Base-by-base conservation (phyloP, 2,329 filamentous ascomycete genomes). In the Hypoxylon sp. region DNA sequence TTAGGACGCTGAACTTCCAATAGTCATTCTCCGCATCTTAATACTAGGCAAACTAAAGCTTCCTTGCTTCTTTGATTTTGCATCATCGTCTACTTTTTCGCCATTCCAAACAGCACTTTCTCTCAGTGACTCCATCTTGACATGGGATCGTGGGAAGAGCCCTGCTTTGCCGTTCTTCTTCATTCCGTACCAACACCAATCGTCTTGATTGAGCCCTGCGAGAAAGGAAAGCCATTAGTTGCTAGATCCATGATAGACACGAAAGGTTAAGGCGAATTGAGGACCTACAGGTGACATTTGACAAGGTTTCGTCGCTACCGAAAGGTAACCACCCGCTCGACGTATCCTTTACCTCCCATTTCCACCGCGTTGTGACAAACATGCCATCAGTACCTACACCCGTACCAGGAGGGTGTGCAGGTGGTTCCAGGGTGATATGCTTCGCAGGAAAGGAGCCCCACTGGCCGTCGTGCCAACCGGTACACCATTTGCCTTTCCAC, bases 141-240 rank as follows among this genome's bases (percentile, higher is more conserved):
- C 77, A 69, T 85, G 85, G 2, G 81, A 82, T 67, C 82, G 80
- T 14, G 84, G 85, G 74, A 88, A 88, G 55, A 87, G 81, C 26
- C 86, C 86, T 78, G 81, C 84, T 75, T 83, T 85, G 3, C 85
- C 85, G 66, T 84, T 86, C 39, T 83, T 72, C 64, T 86, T 87
- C 14, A 79, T 84, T 1, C 86, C 86, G 0, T 83, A 83, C 86
- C 86, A 88, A 75, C 85, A 88, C 86, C 86, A 88, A 66, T 86
- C 84, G 11, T 84, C 83, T 22, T 80, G 77, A 63, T 84, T 80
- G 2, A 80, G 71, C 81, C 82, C 84, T 85, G 26, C 3, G 14
- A 13, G 19, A 26, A 13, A n/a, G 35, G n/a, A 13, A 42, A 24
- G 29, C 33, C 14, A 47, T 53, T 60, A 69, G 57, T 48, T 24